phyloP scores from a whole-genome alignment of 1,284 basidiomycete genomes.

The Ustilago vetiveriae region DNA sequence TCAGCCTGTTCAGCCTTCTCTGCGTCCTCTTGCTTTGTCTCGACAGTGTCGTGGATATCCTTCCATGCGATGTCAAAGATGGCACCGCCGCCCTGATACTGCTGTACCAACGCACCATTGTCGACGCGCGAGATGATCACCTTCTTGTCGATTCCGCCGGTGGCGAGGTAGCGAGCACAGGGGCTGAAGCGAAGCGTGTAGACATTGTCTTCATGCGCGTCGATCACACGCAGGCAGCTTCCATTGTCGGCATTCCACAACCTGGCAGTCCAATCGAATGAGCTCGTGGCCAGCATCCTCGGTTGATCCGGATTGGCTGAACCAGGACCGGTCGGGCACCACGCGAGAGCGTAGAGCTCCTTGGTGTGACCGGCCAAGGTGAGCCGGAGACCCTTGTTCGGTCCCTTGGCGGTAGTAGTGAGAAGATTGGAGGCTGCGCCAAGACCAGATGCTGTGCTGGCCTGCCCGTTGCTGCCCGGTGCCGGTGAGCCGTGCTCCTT shows the following conservation, averaged over 20 bases:
- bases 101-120: constrained; percentile 50
- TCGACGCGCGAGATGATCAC: constrained; percentile 56
- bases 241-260: constrained; percentile 66
- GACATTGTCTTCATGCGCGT: constrained; percentile 62
- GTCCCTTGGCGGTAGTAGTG: constrained; percentile 36
- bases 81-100: constrained; percentile 47
- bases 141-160: constrained; percentile 63
- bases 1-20: constrained; percentile 14
- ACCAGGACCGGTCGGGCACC: constrained; percentile 60
- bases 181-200: constrained; percentile 63
- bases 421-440: constrained; percentile 16
- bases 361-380: constrained; percentile 61
- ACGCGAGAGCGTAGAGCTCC: constrained; percentile 63
- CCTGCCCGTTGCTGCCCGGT: constrained; percentile 31
- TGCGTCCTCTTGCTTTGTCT: constrained; percentile 42
- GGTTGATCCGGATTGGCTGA: constrained; percentile 55
- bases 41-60: constrained; percentile 28
- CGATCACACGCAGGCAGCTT: constrained; percentile 59
- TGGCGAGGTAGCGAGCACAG: constrained; percentile 60
- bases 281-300: constrained; percentile 63
- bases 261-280: constrained; percentile 63
- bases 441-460: constrained; percentile 5
- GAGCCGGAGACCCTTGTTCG: constrained; percentile 46
- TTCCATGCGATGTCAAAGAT: constrained; percentile 54
- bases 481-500: constrained; percentile 38